phyloP scores from a whole-genome alignment of 345 rosid species.

The Raphanus sativus region DNA sequence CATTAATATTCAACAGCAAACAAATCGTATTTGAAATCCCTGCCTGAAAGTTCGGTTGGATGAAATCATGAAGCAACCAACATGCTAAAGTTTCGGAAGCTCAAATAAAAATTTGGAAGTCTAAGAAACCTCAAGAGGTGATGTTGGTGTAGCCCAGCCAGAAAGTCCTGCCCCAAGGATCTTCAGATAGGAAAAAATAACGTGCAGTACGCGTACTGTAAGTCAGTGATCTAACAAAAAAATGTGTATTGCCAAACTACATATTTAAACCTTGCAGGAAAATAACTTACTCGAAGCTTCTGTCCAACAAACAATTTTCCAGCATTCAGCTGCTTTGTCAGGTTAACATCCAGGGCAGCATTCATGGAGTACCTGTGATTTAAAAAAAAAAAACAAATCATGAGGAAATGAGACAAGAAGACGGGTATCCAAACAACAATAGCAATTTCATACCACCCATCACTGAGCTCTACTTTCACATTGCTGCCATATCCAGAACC shows the following conservation, averaged over 20 bases:
- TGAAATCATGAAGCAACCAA: conserved; percentile 18
- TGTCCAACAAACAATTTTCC: conserved; percentile 86
- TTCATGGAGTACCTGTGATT: conserved; percentile 72
- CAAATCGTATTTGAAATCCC: conserved; percentile 44
- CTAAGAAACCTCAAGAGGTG: conserved; percentile 78
- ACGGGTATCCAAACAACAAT: not conserved
- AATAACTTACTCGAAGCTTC: conserved; percentile 71
- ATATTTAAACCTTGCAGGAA: conserved; percentile 10
- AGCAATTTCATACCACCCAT: conserved; percentile 78
- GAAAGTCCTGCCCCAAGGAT: conserved; percentile 79
- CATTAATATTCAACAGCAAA: conserved; percentile 77
- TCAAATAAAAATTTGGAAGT: conserved; percentile 23
- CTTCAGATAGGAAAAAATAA: conserved; percentile 48
- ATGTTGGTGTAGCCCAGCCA: conserved; percentile 86
- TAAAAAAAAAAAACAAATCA: not conserved
- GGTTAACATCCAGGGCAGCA: conserved; percentile 64
- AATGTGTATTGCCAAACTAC: not conserved
- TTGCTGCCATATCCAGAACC: conserved; percentile 42
- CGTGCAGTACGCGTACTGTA: conserved; percentile 21
- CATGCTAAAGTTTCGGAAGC: conserved; percentile 16
- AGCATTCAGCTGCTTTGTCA: conserved; percentile 61
- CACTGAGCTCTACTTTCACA: conserved; percentile 76
- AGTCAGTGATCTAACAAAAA: conserved; percentile 15
- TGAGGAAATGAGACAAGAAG: conserved; percentile 21
- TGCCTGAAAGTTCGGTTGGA: conserved; percentile 53